A percentile compares a stretch with the other conserved stretches of the same genome.
phyloP scores from a whole-genome alignment of 192 early-diverging fungal species.

The Coemansia sp. region DNA sequence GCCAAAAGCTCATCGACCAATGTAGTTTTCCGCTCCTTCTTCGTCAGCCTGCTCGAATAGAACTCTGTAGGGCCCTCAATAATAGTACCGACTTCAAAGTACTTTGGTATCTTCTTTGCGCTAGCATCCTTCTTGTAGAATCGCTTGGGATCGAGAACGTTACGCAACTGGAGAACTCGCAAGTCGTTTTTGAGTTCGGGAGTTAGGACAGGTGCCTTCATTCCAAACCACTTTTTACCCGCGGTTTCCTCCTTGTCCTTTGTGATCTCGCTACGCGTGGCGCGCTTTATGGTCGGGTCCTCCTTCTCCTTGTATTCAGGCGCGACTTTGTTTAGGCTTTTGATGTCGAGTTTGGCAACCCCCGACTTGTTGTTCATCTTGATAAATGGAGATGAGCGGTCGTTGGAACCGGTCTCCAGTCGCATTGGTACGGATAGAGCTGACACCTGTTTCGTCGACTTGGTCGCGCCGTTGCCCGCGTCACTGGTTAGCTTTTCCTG shows the following conservation, averaged over 20 bases:
- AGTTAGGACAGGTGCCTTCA: slow-evolving; percentile 83
- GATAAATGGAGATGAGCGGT: slow-evolving; percentile 4
- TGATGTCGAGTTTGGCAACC: slow-evolving; percentile 23
- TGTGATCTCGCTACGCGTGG: slow-evolving; percentile 15
- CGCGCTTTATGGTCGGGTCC: slow-evolving; percentile 47
- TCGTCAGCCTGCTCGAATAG: slow-evolving; percentile 82
- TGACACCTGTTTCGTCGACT: not conserved
- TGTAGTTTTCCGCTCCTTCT: slow-evolving; percentile 81
- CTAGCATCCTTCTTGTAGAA: slow-evolving; percentile 84
- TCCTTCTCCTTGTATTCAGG: not conserved
- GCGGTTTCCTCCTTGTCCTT: slow-evolving; percentile 33
- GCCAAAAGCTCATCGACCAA: slow-evolving; percentile 89
- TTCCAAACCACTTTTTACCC: slow-evolving; percentile 82
- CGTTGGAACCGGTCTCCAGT: slow-evolving; percentile 10
- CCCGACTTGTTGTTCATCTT: slow-evolving; percentile 29
- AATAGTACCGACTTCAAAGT: slow-evolving; percentile 95
- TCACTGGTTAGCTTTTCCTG: not conserved
- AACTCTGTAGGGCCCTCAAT: slow-evolving; percentile 87
- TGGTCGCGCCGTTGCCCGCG: not conserved
- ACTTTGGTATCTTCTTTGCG: slow-evolving; percentile 73
- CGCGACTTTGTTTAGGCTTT: slow-evolving; percentile 1
- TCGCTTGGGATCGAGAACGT: slow-evolving; percentile 89
- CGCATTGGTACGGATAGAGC: slow-evolving; percentile 37
- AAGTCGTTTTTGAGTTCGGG: slow-evolving; percentile 89
- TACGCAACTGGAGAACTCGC: slow-evolving; percentile 81